Conservation (phyloP, 73 alveolate genomes). For the Blepharisma stoltei region DNA sequence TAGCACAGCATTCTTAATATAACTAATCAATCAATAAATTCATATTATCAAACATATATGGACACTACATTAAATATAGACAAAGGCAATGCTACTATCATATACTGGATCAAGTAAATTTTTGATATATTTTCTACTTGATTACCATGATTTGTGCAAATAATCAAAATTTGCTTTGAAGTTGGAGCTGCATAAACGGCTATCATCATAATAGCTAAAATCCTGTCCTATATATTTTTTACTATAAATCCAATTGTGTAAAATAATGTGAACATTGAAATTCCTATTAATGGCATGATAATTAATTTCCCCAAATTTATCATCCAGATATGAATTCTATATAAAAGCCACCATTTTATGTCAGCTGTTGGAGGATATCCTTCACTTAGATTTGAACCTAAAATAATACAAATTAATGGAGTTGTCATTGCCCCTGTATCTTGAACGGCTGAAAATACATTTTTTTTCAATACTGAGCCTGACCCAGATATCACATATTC, state of each 20-base stretch:
- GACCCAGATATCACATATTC: background rate
- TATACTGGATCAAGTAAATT: background rate
- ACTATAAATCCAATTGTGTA: background rate
- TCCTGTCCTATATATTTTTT: background rate
- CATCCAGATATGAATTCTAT: background rate
- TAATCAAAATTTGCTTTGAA: slow-evolving; percentile 10
- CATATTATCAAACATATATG: too few species aligned
- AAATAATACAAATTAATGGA: background rate
- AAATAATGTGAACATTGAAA: background rate
- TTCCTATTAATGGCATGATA: slow-evolving; percentile 11
- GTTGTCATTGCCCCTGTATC: background rate
- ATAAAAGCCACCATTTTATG: background rate
- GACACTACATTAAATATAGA: too few species aligned
- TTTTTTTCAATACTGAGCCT: slow-evolving; percentile 3
- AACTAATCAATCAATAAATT: too few species aligned
- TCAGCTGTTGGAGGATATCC: slow-evolving; percentile 18
- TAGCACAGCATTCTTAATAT: too few species aligned
- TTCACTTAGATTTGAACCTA: background rate
- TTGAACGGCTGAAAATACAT: background rate
- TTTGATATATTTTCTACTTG: slow-evolving; percentile 1
- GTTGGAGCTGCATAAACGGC: slow-evolving; percentile 20
- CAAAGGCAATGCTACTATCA: background rate
- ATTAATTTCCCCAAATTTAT: background rate
- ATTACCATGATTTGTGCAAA: background rate
- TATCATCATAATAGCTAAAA: background rate